Percentiles rank a stretch among this genome's conserved stretches.
These are phyloP conservation scores for Mercurialis annua DNA, from an alignment of 345 rosid species.

Conservation along the genomic window DNA sequence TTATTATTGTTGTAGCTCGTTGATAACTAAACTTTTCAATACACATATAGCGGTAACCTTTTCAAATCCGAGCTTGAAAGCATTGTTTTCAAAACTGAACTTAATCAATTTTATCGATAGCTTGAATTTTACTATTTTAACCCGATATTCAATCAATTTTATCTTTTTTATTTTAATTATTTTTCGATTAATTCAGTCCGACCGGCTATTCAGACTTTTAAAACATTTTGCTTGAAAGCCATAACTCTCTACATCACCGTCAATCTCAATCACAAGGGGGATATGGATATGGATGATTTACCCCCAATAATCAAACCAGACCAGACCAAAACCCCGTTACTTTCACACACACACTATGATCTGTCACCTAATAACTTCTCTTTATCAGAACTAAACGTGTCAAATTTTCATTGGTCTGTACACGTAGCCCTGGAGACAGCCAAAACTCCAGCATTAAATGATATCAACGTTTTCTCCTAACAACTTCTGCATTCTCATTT, in stretches of 20 bases:
- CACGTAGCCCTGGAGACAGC: slow-evolving; percentile 9
- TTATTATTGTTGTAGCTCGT: no score
- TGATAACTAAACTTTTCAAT: no score
- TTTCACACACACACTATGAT: slow-evolving; percentile 7
- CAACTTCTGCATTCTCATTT: slow-evolving; percentile 36
- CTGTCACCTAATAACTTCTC: neutral
- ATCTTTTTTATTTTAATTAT: no score
- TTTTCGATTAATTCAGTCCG: no score
- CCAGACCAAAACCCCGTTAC: slow-evolving; percentile 1
- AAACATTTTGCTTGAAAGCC: no score
- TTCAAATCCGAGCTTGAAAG: no score
- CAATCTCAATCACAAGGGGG: neutral
- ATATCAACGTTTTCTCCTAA: slow-evolving; percentile 26
- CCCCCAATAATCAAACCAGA: neutral
- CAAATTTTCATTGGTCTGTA: neutral
- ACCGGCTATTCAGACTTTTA: no score
- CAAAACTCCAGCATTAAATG: slow-evolving; percentile 30
- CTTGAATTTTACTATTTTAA: no score
- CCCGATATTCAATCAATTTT: no score
- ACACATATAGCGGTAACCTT: no score
- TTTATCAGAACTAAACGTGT: slow-evolving; percentile 14
- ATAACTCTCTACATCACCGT: neutral
- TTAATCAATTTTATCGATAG: no score
- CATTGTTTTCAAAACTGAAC: no score
- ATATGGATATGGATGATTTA: neutral